Evolutionary conservation across 306 rosid genomes (phyloP).

Genomic region (Citrullus mucosospermus): DNA sequence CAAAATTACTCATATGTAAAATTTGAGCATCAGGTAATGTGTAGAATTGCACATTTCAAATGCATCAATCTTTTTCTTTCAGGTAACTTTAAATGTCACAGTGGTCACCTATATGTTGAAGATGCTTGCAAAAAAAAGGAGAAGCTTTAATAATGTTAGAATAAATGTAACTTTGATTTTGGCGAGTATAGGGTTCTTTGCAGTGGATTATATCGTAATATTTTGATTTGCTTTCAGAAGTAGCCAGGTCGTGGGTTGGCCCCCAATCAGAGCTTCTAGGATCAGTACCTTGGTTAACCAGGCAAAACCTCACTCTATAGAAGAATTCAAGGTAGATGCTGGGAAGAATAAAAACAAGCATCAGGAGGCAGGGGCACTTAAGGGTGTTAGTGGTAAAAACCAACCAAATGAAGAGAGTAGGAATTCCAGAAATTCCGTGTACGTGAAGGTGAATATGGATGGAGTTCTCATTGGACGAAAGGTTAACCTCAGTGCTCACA

Average conservation of each 20-base stretch:
- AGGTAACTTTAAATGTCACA: not conserved
- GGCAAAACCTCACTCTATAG: slow-evolving; percentile 42
- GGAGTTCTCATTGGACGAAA: slow-evolving; percentile 85
- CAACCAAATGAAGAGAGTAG: slow-evolving; percentile 28
- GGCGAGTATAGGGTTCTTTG: not conserved
- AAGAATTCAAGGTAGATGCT: slow-evolving; percentile 30
- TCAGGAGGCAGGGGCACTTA: slow-evolving; percentile 18
- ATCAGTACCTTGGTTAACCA: slow-evolving; percentile 61
- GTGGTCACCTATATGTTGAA: not conserved
- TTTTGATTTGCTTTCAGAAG: slow-evolving; percentile 21
- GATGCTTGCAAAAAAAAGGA: not conserved
- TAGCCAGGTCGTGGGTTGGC: slow-evolving; percentile 99
- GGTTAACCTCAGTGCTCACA: slow-evolving; percentile 71
- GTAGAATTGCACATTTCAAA: not conserved
- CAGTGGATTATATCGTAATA: slow-evolving; percentile 12
- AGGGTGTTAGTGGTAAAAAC: slow-evolving; percentile 24
- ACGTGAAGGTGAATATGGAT: slow-evolving; percentile 90
- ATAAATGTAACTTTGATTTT: not conserved
- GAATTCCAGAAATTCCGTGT: slow-evolving; percentile 33
- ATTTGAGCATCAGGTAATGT: not conserved
- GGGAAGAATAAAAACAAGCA: slow-evolving; percentile 32
- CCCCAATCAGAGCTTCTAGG: slow-evolving; percentile 70
- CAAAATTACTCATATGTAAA: not conserved
- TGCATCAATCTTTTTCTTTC: not conserved
- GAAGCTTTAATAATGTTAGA: not conserved